phyloP scores from a whole-genome alignment of 2,329 filamentous ascomycete species.

The Rhinocladiella similis region DNA sequence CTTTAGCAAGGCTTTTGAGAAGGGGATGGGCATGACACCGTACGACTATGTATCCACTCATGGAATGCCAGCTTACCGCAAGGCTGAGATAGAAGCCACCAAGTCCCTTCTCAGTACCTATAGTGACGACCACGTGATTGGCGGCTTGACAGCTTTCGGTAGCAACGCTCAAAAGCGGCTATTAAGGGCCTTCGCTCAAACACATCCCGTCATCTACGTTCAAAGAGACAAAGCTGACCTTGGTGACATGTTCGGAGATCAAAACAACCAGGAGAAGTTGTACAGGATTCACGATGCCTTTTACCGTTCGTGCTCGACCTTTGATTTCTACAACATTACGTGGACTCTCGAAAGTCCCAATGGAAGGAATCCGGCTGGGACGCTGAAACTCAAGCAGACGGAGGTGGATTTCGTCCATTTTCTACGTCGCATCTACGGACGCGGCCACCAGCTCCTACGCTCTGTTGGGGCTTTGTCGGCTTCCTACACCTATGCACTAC shows the following conservation, averaged over 20 bases:
- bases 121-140: conserved; percentile 63
- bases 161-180: conserved; percentile 36
- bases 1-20: conserved; percentile 66
- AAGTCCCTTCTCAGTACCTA: conserved; percentile 61
- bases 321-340: conserved; percentile 71
- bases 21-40: conserved; percentile 48
- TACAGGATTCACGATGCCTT: conserved; percentile 37
- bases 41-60: conserved; percentile 64
- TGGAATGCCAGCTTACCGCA: conserved; percentile 63
- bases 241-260: conserved; percentile 59
- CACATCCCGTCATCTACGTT: conserved; percentile 70
- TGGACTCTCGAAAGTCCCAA: background rate
- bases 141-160: conserved; percentile 65
- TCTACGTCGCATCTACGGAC: conserved; percentile 24
- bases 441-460: conserved; percentile 9
- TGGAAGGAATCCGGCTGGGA: background rate
- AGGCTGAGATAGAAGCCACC: conserved; percentile 63
- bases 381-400: conserved; percentile 27
- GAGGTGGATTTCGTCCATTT: conserved; percentile 27
- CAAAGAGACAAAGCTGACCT: conserved; percentile 66
- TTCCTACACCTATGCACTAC: conserved; percentile 27
- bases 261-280: conserved; percentile 50
- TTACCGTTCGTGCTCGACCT: conserved; percentile 67
- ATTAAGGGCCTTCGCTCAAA: conserved; percentile 62
- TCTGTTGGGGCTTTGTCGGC: conserved; percentile 21